Base-by-base conservation (phyloP, 1,284 basidiomycete species). In the Peniophora sp. region DNA sequence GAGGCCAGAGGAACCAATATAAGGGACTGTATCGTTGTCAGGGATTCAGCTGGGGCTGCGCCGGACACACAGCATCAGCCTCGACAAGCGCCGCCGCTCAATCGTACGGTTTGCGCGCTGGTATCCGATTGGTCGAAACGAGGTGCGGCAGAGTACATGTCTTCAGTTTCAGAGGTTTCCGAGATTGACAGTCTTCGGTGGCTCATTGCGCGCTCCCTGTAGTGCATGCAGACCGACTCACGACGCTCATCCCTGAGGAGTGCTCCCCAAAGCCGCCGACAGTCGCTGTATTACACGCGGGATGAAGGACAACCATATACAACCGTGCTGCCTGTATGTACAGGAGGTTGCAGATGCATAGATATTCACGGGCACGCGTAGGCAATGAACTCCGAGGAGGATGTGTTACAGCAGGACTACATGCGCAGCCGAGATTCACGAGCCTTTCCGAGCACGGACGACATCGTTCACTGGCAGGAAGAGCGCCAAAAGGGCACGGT, bases 301-400 rank as follows among this genome's bases (percentile, higher is more conserved):
- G 48, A 62, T 54, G 62, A 53, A 41, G 54, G 54, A 23, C 57
- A 57, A 49, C 48, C 18, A 2, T 61, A 56, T 54, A 52, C 62
- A 45, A 61, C 54, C 17, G 59, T 65, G 42, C 50, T 65, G n/a
- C 63, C 63, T 35, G 62, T 64, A 49, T 44, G 60, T 14, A 20
- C 14, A 24, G n/a, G 20, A 34, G 18, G 36, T 34, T 12, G 35
- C n/a, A 39, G 41, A 50, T 22, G 24, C 36, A 17, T 32, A 12
- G 12, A 32, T 6, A 5, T 12, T 32, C 27, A 42, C 49, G 18
- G 24, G 48, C 48, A 36, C 24, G n/a, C 24, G 18, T 51, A 64
- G 63, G 61, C 60, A 1, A 64, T 64, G 63, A 57, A 59, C 2
- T 62, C 62, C 3, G 61, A 64, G 51, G 63, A 64, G 47, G 63